These are phyloP conservation scores for Euphrasia arctica DNA, from an alignment of 305 asterid species.

Conservation along the genomic window DNA sequence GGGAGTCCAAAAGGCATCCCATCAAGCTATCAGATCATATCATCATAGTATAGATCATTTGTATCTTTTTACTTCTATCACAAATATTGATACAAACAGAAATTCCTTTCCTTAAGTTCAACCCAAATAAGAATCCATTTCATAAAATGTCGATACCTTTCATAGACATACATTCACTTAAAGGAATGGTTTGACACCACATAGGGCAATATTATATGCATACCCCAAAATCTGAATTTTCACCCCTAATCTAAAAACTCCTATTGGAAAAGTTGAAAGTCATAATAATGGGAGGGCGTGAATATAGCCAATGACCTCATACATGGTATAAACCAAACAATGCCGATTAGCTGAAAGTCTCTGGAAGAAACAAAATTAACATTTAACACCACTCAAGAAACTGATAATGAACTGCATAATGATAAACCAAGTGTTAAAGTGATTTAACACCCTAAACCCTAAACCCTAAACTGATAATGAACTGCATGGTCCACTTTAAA, in stretches of 20 bases:
- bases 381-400: conserved; percentile 18
- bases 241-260: conserved; percentile 4
- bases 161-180: neutral
- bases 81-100: neutral
- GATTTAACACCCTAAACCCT: too few relatives aligned
- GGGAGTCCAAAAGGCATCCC: neutral
- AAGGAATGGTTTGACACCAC: neutral
- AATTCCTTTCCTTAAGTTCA: conserved; percentile 2
- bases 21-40: conserved; percentile 13
- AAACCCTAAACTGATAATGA: too few relatives aligned
- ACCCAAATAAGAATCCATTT: conserved; percentile 3
- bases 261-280: neutral
- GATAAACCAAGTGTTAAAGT: too few relatives aligned
- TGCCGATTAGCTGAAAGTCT: conserved; percentile 2
- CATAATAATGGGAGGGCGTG: conserved; percentile 7
- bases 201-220: conserved; percentile 7
- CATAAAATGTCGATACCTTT: neutral
- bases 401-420: neutral
- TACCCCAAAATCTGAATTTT: neutral
- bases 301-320: conserved; percentile 20
- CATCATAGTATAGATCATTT: neutral
- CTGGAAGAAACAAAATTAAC: conserved; percentile 1
- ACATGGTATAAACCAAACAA: neutral
- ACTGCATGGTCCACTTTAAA: conserved; percentile 3
- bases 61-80: neutral